Base-by-base conservation (phyloP, 2,329 filamentous ascomycete genomes). In the Venturia aucupariae region DNA sequence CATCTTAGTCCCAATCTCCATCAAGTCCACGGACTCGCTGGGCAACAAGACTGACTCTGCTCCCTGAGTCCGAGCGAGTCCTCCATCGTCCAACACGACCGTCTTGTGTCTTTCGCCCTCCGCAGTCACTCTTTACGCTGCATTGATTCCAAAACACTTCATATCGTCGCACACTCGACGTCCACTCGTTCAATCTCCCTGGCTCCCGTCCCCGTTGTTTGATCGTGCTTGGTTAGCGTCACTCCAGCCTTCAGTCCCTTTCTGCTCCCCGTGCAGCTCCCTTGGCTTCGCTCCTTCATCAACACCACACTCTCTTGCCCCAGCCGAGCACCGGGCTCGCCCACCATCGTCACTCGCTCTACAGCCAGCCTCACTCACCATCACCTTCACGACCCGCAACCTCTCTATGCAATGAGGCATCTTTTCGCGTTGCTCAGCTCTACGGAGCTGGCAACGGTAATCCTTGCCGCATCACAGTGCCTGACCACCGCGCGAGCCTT, bases 401-500 rank as follows among this genome's bases (percentile, higher is more conserved):
- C 13, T 57, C 51, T 35, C 51, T 57, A 60, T 48, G 65, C 65
- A 39, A 65, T 66, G 65, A 64, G 65, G 65, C 42, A 32, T 30
- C 38, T 51, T 19, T 54, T 42, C 63, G 61, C 65, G 54, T 62
- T 65, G 60, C 64, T 64, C 41, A 41, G 61, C 38, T 64, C 46
- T 27, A 54, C 57, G 15, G 51, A 62, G 59, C 64, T 65, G 65
- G 71, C 74, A 63, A 71, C 73, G 67, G 67, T 74, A 17, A 70
- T 76, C 55, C 41, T 68, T 42, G 48, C 64, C 62, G 67, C 75
- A 63, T 38, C 65, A 3, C 68, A 72, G 17, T 71, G 69, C 24
- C 67, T 71, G 19, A 60, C 57, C 35, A 39, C 67, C 66, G 64
- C 72, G 5, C 64, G 60, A 67, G 76, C 76, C 22, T 69, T 75